phyloP scores from a whole-genome alignment of 2,329 filamentous ascomycete species.

The Magnaporthiopsis rhizophila region DNA sequence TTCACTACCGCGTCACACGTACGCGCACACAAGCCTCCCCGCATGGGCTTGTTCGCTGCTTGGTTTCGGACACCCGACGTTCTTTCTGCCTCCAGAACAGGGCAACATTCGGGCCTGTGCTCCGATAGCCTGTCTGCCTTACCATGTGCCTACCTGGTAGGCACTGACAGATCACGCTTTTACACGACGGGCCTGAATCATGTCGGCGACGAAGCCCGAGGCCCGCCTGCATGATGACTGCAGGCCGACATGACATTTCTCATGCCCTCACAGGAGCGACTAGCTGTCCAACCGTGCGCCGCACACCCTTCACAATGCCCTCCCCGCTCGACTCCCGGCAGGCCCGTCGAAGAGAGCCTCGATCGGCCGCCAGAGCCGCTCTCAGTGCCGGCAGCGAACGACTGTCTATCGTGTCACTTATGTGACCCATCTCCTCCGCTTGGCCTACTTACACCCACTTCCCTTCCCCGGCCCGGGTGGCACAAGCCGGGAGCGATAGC shows the following conservation, averaged over 20 bases:
- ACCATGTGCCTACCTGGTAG: no score
- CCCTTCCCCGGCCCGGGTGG: neutral
- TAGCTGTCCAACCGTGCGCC: neutral
- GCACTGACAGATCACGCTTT: neutral
- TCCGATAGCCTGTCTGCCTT: neutral
- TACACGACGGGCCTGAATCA: neutral
- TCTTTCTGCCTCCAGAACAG: neutral
- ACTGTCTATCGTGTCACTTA: neutral
- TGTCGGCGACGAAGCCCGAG: neutral
- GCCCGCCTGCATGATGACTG: neutral
- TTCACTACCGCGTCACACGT: no score
- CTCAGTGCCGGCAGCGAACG: neutral
- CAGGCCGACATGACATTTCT: neutral
- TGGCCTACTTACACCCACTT: neutral
- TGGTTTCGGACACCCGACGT: neutral
- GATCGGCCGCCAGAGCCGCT: no score
- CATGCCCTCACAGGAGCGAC: neutral
- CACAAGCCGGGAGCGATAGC: neutral
- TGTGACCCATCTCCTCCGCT: neutral
- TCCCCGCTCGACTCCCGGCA: neutral
- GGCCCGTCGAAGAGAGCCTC: no score
- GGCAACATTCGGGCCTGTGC: neutral
- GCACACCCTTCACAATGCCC: neutral
- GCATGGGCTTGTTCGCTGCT: neutral
- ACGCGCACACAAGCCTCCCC: neutral